phyloP scores from a whole-genome alignment of 2,329 filamentous ascomycete species.

The Aaosphaeria arxii region DNA sequence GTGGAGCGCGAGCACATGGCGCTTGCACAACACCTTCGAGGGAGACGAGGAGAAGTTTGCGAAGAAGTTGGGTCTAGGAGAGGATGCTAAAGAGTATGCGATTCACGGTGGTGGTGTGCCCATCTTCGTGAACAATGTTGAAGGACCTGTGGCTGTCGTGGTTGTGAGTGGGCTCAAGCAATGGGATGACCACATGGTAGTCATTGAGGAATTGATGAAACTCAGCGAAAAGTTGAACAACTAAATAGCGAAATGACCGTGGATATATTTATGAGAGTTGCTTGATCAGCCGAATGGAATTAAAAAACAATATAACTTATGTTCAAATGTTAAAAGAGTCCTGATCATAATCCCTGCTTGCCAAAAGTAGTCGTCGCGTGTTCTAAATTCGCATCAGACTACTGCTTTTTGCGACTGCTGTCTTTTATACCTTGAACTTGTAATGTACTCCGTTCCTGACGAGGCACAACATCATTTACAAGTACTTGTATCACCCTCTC shows the following conservation, averaged over 20 bases:
- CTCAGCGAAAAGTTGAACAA: neutral
- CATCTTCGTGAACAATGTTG: slow-evolving; percentile 65
- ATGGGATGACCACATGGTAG: slow-evolving; percentile 73
- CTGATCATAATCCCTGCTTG: no score
- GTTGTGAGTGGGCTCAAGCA: slow-evolving; percentile 77
- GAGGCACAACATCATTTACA: no score
- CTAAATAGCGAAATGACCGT: no score
- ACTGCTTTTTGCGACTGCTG: no score
- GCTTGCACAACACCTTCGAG: slow-evolving; percentile 65
- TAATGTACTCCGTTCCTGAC: no score
- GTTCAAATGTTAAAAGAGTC: no score
- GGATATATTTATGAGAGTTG: no score
- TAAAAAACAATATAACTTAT: no score
- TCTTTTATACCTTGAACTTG: no score
- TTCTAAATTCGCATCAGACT: no score
- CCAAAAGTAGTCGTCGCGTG: no score
- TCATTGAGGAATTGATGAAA: slow-evolving; percentile 53
- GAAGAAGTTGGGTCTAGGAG: slow-evolving; percentile 59
- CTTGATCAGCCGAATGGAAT: slow-evolving; percentile 4
- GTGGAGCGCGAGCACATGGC: slow-evolving; percentile 68
- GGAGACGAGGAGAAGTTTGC: slow-evolving; percentile 64
- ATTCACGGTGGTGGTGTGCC: slow-evolving; percentile 77
- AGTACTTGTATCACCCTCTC: no score
- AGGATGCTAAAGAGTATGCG: slow-evolving; percentile 59
- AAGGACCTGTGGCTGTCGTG: slow-evolving; percentile 70